Base-by-base conservation (phyloP, 1,284 basidiomycete species). In the Anthracocystis setariae region DNA sequence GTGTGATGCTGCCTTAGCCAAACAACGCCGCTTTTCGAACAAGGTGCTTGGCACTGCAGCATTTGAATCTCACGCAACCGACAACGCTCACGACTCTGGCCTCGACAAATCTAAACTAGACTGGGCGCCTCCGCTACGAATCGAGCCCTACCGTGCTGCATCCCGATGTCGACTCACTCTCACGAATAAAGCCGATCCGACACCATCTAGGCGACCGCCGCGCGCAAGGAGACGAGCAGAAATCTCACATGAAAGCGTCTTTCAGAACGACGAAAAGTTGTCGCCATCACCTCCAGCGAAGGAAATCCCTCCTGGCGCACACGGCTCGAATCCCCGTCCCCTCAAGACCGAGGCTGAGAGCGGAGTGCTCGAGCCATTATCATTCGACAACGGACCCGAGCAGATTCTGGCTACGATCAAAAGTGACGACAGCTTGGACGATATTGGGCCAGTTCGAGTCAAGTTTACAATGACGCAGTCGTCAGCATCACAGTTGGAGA, bases 21-120 rank as follows among this genome's bases (percentile, higher is more conserved):
- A 52, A 10, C 57, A 66, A n/a, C 49, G 44, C 23, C 64, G 53
- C 0, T 66, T 57, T 51, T 38, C 48, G 12, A 47, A 60, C n/a
- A 37, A 40, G 24, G 27, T 66, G 5, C 32, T 52, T 8, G n/a
- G 29, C 17, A 24, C n/a, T 2, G 29, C n/a, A 3, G 10, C 23
- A 1, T 20, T 18, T 9, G 5, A 17, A 20, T 20, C 38, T 20
- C 21, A 18, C 32, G 15, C 37, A 3, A 37, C 5, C 15, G 35
- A 8, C 13, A 13, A 17, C 8, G 7, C 12, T 37, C 13, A 13
- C 4, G 42, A 51, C 3, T 25, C 18, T 13, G 62, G 50, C 29
- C 23, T 20, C 12, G 53, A 52, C 5, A 46, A 40, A 10, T 12
- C n/a, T 0, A 3, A 10, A 10, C 10, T 21, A 3, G 51, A 59